phyloP scores from a whole-genome alignment of 208 protist genomes.

The Acanthamoeba royreba region DNA sequence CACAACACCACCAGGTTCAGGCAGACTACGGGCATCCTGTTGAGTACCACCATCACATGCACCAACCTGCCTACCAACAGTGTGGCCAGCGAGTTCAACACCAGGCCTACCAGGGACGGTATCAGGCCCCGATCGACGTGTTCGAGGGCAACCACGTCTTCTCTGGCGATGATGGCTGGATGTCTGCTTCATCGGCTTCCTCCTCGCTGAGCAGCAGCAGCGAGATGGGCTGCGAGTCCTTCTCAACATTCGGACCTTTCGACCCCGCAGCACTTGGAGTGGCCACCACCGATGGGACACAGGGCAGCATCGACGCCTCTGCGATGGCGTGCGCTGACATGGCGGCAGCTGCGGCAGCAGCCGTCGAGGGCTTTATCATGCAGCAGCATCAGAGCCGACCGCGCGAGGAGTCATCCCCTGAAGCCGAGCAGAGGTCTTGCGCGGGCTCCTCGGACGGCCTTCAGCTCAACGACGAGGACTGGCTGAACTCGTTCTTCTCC shows the following conservation, averaged over 20 bases:
- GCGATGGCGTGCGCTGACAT: not conserved
- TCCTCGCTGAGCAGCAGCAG: not conserved
- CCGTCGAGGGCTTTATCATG: not conserved
- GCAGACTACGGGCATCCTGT: not conserved
- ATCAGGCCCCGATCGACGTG: not conserved
- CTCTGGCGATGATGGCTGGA: not conserved
- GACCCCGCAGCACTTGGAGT: not conserved
- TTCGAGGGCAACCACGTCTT: not conserved
- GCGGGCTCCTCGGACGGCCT: not conserved
- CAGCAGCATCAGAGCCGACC: not conserved
- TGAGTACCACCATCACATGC: not conserved
- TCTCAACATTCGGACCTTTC: not conserved
- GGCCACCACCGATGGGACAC: no score
- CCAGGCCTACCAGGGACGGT: not conserved
- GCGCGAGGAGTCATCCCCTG: not conserved
- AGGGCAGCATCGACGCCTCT: not conserved
- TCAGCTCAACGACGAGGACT: not conserved
- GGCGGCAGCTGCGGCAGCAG: not conserved
- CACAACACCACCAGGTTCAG: not conserved
- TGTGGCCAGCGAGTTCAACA: not conserved
- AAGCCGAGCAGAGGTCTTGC: not conserved
- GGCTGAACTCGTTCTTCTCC: slow-evolving; percentile 25
- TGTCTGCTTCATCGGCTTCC: not conserved
- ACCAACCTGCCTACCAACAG: not conserved
- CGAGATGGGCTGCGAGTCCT: not conserved